phyloP scores from a whole-genome alignment of 495 filamentous ascomycete species.

The Annulohypoxylon moriforme region DNA sequence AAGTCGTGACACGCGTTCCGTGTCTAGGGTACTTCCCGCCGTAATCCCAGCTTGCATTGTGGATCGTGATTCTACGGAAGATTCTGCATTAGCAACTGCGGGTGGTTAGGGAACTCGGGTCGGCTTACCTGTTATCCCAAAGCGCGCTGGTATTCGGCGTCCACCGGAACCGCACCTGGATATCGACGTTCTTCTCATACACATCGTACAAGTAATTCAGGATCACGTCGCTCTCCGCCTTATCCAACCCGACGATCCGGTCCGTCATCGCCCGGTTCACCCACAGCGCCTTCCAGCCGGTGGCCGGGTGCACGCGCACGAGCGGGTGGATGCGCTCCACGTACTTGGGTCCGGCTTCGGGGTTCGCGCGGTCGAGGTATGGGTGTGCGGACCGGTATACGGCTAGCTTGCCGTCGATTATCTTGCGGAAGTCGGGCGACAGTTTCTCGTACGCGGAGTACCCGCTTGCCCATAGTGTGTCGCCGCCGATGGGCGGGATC shows the following conservation, averaged over 20 bases:
- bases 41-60: conserved; percentile 76
- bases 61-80: conserved; percentile 68
- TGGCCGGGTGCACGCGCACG: conserved; percentile 76
- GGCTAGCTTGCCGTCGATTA: conserved; percentile 75
- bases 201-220: conserved; percentile 73
- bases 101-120: background rate
- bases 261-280: conserved; percentile 75
- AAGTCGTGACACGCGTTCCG: conserved; percentile 69
- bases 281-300: conserved; percentile 77
- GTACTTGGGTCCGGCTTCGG: conserved; percentile 69
- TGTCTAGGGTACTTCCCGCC: conserved; percentile 70
- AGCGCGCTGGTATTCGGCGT: conserved; percentile 68
- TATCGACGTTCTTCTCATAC: conserved; percentile 73
- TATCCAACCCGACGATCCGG: conserved; percentile 72
- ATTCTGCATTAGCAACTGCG: conserved; percentile 9
- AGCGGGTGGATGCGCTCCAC: conserved; percentile 75
- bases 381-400: conserved; percentile 74
- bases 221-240: conserved; percentile 74
- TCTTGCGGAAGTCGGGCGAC: conserved; percentile 73
- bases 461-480: conserved; percentile 78
- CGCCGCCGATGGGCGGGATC: conserved; percentile 71
- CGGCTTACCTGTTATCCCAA: conserved; percentile 71
- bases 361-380: conserved; percentile 73
- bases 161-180: conserved; percentile 76
- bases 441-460: conserved; percentile 79